Evolutionary conservation across 2,329 filamentous ascomycete genomes (phyloP), one percentile per base, ranked within the genome.

Genomic region (Epichloe aotearoae): DNA sequence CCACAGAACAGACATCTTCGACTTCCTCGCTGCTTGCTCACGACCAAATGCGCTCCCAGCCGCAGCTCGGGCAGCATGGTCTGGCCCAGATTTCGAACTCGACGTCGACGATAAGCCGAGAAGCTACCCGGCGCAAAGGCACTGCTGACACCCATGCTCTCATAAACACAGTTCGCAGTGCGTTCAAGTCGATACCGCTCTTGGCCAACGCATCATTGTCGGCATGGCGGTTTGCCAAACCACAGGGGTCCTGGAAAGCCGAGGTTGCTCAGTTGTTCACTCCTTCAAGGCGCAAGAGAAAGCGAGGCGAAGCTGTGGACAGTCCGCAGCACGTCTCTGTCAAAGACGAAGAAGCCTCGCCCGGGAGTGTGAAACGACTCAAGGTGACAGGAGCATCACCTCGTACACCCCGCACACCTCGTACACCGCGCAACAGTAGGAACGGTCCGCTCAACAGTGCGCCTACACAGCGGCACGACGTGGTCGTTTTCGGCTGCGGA

Each of bases 401-500:
- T n/a, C 47, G 38, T 8, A 36, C 19, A 26, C 23, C 34, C 5
- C 23, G 23, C 6, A 23, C 19, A 12, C n/a, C 7, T 14, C 47
- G 38, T 2, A 36, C 19, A 26, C 33, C 17, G 15, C 30, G 23
- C 11, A 37, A 6, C 20, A 33, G 30, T 15, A 34, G 17, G 17
- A 19, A 6, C 11, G 33, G 46, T 3, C 14, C 45, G 39, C 33
- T 52, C 30, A 46, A 52, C 36, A 20, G 19, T 17, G 46, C 47
- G 6, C 52, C 54, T 10, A 30, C 43, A 12, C 46, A 33, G 30
- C 42, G 45, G 11, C 54, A 53, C 11, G 49, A 49, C 38, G 45
- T 54, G 38, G 15, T 53, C 2, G 53, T 53, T n/a, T 48, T 59
- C 50, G 45, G 54, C 51, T 19, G 46, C 38, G 34, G 56, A 38